A percentile compares a stretch with the other conserved stretches of the same genome.
These are phyloP conservation scores for Salvia hispanica DNA, from an alignment of 257 asterid species.

Conservation along the genomic window DNA sequence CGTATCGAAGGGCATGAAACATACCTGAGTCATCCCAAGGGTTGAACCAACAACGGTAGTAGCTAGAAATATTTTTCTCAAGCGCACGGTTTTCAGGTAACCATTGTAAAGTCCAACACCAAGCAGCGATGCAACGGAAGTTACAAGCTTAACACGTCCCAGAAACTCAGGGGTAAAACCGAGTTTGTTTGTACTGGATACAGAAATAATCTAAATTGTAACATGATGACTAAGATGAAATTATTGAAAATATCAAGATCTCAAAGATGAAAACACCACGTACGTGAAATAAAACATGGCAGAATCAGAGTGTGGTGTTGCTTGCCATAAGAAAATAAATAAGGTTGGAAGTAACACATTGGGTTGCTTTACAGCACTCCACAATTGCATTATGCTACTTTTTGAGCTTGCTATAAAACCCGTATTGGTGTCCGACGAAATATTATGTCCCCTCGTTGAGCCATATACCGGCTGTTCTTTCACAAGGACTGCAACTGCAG, in stretches of 20 bases:
- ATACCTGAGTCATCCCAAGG: constrained; percentile 95
- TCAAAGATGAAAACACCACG: constrained; percentile 33
- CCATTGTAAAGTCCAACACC: constrained; percentile 95
- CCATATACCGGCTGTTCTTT: constrained; percentile 64
- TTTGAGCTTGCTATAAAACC: constrained; percentile 65
- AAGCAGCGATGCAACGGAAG: constrained; percentile 84
- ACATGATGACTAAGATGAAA: constrained; percentile 10
- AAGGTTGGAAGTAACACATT: constrained; percentile 78
- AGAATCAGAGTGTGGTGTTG: constrained; percentile 89
- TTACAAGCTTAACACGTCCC: constrained; percentile 91
- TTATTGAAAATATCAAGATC: constrained; percentile 9
- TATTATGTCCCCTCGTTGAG: constrained; percentile 41
- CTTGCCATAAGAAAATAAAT: constrained; percentile 86
- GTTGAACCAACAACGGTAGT: constrained; percentile 74
- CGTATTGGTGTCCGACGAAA: constrained; percentile 33
- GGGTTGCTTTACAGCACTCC: constrained; percentile 75
- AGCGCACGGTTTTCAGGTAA: constrained; percentile 73
- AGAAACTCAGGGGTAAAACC: constrained; percentile 90
- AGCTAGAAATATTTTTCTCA: constrained; percentile 75
- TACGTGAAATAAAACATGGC: constrained; percentile 96
- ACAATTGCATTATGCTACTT: constrained; percentile 57
- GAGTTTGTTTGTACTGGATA: constrained; percentile 74
- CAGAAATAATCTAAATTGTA: constrained; percentile 5
- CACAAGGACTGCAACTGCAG: constrained; percentile 88
- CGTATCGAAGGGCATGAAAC: background rate